A percentile compares a stretch with the other conserved stretches of the same genome.
phyloP scores from a whole-genome alignment of 1,284 basidiomycete species.

The Cutaneotrichosporon spelunceum region DNA sequence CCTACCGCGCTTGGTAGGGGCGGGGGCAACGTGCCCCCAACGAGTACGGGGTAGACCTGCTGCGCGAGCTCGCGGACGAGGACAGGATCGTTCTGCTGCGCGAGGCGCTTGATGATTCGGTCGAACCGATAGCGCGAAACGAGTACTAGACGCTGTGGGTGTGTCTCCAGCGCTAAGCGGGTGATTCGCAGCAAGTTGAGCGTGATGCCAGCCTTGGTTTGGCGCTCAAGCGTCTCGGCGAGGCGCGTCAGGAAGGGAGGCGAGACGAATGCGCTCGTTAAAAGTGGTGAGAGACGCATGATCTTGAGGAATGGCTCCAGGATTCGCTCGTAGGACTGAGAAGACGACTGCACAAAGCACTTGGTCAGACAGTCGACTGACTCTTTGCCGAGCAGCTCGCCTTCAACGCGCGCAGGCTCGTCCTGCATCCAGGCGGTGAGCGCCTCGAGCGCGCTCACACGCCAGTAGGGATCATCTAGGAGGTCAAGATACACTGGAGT shows the following conservation, averaged over 20 bases:
- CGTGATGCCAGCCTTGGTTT: conserved; percentile 76
- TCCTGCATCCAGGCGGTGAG: conserved; percentile 92
- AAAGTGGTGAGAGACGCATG: conserved; percentile 68
- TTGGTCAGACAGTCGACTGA: conserved; percentile 70
- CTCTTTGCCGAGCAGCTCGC: conserved; percentile 68
- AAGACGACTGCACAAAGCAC: conserved; percentile 82
- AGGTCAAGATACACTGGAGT: conserved; percentile 72
- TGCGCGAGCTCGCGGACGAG: conserved; percentile 69
- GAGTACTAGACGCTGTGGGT: conserved; percentile 75
- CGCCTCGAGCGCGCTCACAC: conserved; percentile 86
- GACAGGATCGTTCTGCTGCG: conserved; percentile 77
- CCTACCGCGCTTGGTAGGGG: neutral
- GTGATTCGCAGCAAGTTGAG: conserved; percentile 84
- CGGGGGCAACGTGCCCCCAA: conserved; percentile 24
- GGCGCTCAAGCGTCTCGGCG: conserved; percentile 72
- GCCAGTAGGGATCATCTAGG: conserved; percentile 90
- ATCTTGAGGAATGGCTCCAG: conserved; percentile 89
- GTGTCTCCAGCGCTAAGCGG: conserved; percentile 79
- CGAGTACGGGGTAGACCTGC: conserved; percentile 39
- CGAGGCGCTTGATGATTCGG: conserved; percentile 71
- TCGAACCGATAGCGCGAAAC: conserved; percentile 74
- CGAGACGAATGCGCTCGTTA: conserved; percentile 69
- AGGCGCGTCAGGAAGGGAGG: conserved; percentile 81
- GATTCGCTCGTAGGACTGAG: conserved; percentile 90
- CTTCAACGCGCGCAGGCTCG: conserved; percentile 89